Evolutionary conservation across 768 basidiomycete species (phyloP).

Genomic region (Tulasnella sp.): DNA sequence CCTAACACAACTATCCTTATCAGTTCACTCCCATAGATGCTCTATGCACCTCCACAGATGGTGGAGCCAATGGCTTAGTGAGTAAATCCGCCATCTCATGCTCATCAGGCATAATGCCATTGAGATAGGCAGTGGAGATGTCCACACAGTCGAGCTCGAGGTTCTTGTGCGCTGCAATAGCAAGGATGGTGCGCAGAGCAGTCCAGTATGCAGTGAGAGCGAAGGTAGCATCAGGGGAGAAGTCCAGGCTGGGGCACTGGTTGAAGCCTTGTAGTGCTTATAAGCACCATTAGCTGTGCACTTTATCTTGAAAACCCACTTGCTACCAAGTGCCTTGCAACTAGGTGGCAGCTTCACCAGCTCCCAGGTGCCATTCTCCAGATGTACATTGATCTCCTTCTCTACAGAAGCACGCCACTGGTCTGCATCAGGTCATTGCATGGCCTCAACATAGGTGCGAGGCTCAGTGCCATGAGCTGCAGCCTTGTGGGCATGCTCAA

Average conservation of each 20-base stretch:
- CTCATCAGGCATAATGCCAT: slow-evolving; percentile 21
- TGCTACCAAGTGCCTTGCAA: slow-evolving; percentile 23
- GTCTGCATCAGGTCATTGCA: slow-evolving; percentile 17
- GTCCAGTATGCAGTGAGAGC: slow-evolving; percentile 10
- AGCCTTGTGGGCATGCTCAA: no score
- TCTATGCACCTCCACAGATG: not conserved
- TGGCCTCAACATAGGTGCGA: slow-evolving; percentile 17
- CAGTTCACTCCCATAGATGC: not conserved
- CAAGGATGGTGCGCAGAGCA: not conserved
- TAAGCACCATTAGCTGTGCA: slow-evolving; percentile 28
- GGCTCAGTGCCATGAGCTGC: slow-evolving; percentile 14
- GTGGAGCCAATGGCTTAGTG: slow-evolving; percentile 2
- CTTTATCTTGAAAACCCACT: slow-evolving; percentile 38
- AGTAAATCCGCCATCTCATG: slow-evolving; percentile 9
- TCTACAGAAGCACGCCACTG: slow-evolving; percentile 1
- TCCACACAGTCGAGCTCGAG: slow-evolving; percentile 22
- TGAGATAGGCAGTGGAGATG: slow-evolving; percentile 21
- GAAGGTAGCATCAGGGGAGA: slow-evolving; percentile 13
- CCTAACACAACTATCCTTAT: no score
- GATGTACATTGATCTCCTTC: not conserved
- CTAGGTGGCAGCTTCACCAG: slow-evolving; percentile 18
- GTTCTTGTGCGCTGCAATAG: slow-evolving; percentile 1
- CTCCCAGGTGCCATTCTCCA: slow-evolving; percentile 19
- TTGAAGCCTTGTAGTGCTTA: slow-evolving; percentile 29
- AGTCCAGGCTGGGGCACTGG: slow-evolving; percentile 35